Percentiles rank a stretch among this genome's conserved stretches.
These are phyloP conservation scores for Diaporthe ilicicola DNA, from an alignment of 2,329 filamentous ascomycete genomes.

Conservation along the genomic window DNA sequence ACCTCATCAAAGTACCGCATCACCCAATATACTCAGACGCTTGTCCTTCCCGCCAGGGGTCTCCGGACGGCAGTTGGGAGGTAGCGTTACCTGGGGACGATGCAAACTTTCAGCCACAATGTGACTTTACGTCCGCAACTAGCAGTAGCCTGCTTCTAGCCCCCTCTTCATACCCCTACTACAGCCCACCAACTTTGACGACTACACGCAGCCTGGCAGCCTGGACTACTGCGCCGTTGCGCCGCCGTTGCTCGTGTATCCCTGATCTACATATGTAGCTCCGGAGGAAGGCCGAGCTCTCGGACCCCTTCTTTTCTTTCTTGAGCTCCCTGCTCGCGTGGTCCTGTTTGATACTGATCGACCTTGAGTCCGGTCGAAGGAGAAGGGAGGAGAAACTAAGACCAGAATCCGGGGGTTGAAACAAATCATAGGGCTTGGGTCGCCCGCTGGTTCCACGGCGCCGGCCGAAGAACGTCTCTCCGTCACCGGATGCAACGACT, in stretches of 20 bases:
- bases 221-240: constrained; percentile 19
- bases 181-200: constrained; percentile 6
- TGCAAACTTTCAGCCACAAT: constrained; percentile 27
- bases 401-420: neutral
- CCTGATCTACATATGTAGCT: constrained; percentile 11
- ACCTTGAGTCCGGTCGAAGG: neutral
- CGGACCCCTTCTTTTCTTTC: neutral
- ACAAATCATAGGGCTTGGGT: neutral
- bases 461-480: neutral
- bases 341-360: neutral
- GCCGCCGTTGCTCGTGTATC: constrained; percentile 25
- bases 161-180: neutral
- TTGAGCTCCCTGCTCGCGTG: neutral
- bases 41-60: constrained; percentile 1
- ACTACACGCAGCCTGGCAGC: neutral
- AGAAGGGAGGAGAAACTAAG: neutral
- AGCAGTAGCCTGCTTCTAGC: constrained; percentile 15
- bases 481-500: neutral
- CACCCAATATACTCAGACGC: neutral
- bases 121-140: constrained; percentile 29
- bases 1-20: constrained; percentile 20
- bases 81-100: constrained; percentile 20
- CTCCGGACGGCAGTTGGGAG: constrained; percentile 23
- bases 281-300: constrained; percentile 8
- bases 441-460: constrained; percentile 1